phyloP scores from a whole-genome alignment of 108 stramenopile genomes.

The Fragilaria crotonensis region DNA sequence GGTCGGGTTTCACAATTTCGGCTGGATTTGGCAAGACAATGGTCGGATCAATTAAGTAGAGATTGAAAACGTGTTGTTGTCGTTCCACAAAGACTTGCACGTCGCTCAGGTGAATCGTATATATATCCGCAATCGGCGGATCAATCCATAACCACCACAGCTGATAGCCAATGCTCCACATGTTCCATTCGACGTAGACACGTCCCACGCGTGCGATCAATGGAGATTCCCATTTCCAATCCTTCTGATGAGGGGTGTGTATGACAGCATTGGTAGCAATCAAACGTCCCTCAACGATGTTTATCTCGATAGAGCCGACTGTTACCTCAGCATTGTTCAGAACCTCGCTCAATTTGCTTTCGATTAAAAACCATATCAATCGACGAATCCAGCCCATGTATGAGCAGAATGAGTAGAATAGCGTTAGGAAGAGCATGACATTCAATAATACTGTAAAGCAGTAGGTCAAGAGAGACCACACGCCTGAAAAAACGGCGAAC shows the following conservation, averaged over 20 bases:
- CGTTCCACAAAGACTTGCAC: conserved; percentile 60
- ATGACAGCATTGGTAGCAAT: conserved; percentile 31
- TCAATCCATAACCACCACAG: not conserved
- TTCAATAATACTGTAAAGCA: too few relatives aligned
- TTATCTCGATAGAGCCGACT: conserved; percentile 32
- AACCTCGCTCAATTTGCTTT: conserved; percentile 20
- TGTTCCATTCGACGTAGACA: conserved; percentile 26
- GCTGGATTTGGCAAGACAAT: conserved; percentile 26
- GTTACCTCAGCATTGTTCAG: conserved; percentile 37
- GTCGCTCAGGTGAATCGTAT: conserved; percentile 32
- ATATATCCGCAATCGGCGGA: conserved; percentile 24
- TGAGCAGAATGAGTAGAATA: conserved; percentile 16
- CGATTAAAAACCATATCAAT: conserved; percentile 30
- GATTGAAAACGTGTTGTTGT: conserved; percentile 40
- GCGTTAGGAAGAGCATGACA: not conserved
- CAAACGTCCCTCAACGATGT: conserved; percentile 28
- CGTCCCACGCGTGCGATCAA: conserved; percentile 39
- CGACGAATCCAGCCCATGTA: conserved; percentile 43
- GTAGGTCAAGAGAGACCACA: too few relatives aligned
- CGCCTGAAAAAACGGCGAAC: too few relatives aligned
- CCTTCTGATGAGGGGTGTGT: conserved; percentile 36
- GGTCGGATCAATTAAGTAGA: conserved; percentile 38
- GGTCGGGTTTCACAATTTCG: not conserved
- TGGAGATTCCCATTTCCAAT: conserved; percentile 53
- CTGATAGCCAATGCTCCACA: conserved; percentile 7